Percentiles rank a stretch among this genome's conserved stretches.
These are phyloP conservation scores for Pseudognaphalium luteoalbum DNA, from an alignment of 129 eudicot species.

Conservation along the genomic window DNA sequence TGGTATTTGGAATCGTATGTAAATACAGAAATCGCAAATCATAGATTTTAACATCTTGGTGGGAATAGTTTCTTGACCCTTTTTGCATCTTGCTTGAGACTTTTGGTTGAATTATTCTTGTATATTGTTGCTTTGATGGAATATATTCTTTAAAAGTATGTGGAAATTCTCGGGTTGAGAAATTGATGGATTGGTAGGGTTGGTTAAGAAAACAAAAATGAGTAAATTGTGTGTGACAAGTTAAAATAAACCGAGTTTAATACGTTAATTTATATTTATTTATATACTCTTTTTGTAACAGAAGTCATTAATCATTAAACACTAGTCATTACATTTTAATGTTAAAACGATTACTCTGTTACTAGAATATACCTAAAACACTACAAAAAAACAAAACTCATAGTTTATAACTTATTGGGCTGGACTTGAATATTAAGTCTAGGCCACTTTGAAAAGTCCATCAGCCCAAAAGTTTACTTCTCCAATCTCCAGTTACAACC, in stretches of 20 bases:
- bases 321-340: background rate
- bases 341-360: too few species aligned
- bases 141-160: background rate
- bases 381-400: too few species aligned
- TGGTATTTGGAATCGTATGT: background rate
- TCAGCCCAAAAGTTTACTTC: background rate
- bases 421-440: background rate
- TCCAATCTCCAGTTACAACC: background rate
- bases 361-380: too few species aligned
- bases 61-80: conserved; percentile 1
- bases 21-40: background rate
- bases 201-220: background rate
- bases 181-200: background rate
- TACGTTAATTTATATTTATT: too few species aligned
- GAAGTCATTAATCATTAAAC: too few species aligned
- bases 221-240: background rate
- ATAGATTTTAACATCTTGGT: background rate
- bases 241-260: too few species aligned
- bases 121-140: conserved; percentile 12
- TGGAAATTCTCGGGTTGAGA: background rate
- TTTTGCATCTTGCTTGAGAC: conserved; percentile 19
- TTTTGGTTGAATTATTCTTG: conserved; percentile 23
- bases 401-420: background rate
- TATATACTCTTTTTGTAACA: too few species aligned
- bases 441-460: background rate